Conservation (phyloP, 2,329 filamentous ascomycete genomes). For the Penicillium sp. region DNA sequence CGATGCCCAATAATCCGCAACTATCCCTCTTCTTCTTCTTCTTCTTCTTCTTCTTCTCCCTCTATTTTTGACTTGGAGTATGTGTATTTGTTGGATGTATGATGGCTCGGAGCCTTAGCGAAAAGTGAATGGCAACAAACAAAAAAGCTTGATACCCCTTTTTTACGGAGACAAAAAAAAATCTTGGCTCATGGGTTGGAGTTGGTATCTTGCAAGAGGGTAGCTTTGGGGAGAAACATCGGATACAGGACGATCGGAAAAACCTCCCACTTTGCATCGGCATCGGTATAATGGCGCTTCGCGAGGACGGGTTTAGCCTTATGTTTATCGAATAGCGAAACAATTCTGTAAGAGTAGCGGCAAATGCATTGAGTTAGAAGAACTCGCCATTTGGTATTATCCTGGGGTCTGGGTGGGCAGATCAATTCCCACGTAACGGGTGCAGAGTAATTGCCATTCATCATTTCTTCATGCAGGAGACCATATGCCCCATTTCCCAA, state of each 20-base stretch:
- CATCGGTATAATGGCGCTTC: slow-evolving; percentile 26
- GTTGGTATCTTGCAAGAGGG: slow-evolving; percentile 27
- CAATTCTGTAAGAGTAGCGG: slow-evolving; percentile 21
- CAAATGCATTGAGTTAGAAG: slow-evolving; percentile 17
- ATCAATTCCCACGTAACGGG: neutral
- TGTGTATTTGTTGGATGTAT: too few relatives aligned
- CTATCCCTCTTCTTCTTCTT: neutral
- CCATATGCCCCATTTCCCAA: slow-evolving; percentile 45
- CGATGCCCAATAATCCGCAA: slow-evolving; percentile 13
- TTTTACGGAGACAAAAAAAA: slow-evolving; percentile 18
- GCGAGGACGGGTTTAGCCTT: slow-evolving; percentile 9
- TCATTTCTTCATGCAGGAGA: slow-evolving; percentile 7
- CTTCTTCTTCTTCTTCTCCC: neutral
- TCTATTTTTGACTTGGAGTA: neutral
- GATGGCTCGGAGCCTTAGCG: neutral
- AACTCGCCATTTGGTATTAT: neutral
- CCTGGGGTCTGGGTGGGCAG: neutral
- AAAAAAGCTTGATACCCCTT: slow-evolving; percentile 33
- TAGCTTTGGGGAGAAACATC: neutral
- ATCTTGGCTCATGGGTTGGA: slow-evolving; percentile 25
- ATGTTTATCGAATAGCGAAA: slow-evolving; percentile 7
- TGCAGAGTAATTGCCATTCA: neutral
- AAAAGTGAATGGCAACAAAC: slow-evolving; percentile 3
- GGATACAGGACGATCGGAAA: neutral
- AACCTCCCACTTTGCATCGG: slow-evolving; percentile 18